phyloP scores from a whole-genome alignment of 2,329 filamentous ascomycete genomes.

The Sporothrix sp. region DNA sequence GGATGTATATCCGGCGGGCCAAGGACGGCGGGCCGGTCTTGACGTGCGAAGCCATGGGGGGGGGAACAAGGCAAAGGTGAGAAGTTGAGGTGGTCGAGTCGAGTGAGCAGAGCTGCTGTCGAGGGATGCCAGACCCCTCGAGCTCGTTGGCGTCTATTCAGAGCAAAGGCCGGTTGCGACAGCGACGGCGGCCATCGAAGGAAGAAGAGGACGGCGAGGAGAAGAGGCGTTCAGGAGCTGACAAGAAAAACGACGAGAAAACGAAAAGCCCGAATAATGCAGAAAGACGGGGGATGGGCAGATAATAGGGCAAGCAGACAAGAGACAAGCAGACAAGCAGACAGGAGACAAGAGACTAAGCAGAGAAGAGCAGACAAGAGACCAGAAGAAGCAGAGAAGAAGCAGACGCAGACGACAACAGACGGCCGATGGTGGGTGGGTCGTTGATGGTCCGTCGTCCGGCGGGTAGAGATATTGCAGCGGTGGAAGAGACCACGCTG shows the following conservation, averaged over 20 bases:
- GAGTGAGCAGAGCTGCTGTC: not conserved
- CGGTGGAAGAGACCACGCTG: not conserved
- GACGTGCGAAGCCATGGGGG: constrained; percentile 1
- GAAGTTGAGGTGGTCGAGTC: not conserved
- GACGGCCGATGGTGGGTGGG: not conserved
- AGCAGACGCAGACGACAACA: not conserved
- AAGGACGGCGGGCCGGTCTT: constrained; percentile 28
- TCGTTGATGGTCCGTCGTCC: not conserved
- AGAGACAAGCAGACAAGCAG: not conserved
- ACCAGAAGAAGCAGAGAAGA: not conserved
- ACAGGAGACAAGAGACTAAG: not conserved
- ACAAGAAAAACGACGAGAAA: too few relatives aligned
- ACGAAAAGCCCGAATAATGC: not conserved
- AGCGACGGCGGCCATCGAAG: constrained; percentile 6
- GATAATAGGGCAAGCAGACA: not conserved
- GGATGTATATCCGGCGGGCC: constrained; percentile 49
- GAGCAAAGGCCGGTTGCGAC: constrained; percentile 9
- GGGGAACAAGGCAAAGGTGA: not conserved
- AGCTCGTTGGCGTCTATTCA: not conserved
- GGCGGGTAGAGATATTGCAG: constrained; percentile 10
- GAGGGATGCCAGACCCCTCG: constrained; percentile 15
- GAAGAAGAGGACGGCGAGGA: not conserved
- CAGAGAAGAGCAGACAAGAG: not conserved
- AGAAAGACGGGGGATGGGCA: not conserved
- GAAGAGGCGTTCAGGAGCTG: not conserved